These are phyloP conservation scores for Lachancea sp. DNA, from an alignment of 805 yeast species.

Conservation along the genomic window DNA sequence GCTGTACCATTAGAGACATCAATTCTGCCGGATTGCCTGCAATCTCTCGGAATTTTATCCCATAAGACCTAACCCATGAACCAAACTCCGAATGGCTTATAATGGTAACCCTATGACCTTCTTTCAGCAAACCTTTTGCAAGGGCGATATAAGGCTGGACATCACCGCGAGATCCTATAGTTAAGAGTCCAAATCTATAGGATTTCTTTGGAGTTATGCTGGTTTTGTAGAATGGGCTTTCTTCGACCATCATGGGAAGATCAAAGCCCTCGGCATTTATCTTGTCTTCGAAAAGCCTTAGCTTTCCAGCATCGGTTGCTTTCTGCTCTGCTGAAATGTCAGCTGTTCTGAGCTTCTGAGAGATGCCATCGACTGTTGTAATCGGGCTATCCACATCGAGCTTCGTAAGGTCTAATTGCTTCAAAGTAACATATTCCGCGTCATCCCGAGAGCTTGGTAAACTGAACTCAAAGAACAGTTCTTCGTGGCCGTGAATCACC, in stretches of 20 bases:
- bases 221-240: slow-evolving; percentile 48
- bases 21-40: slow-evolving; percentile 93
- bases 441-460: slow-evolving; percentile 61
- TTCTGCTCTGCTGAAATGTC: not conserved
- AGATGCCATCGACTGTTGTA: not conserved
- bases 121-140: slow-evolving; percentile 68
- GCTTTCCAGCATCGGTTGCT: slow-evolving; percentile 41
- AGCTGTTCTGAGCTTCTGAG: not conserved
- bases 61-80: slow-evolving; percentile 64
- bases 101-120: slow-evolving; percentile 80
- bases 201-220: slow-evolving; percentile 48
- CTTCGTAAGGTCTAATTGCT: slow-evolving; percentile 31
- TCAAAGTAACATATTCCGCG: slow-evolving; percentile 49
- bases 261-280: slow-evolving; percentile 56
- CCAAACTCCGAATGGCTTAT: slow-evolving; percentile 82
- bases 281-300: slow-evolving; percentile 62
- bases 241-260: slow-evolving; percentile 64
- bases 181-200: slow-evolving; percentile 59
- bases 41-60: slow-evolving; percentile 60
- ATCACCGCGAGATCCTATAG: slow-evolving; percentile 95
- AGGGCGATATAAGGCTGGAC: slow-evolving; percentile 93
- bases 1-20: slow-evolving; percentile 88
- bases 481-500: slow-evolving; percentile 68
- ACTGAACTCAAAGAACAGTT: slow-evolving; percentile 71
- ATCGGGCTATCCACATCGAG: not conserved